These are phyloP conservation scores for Vitis riparia DNA, from an alignment of 164 flowering plant species.

Conservation along the genomic window DNA sequence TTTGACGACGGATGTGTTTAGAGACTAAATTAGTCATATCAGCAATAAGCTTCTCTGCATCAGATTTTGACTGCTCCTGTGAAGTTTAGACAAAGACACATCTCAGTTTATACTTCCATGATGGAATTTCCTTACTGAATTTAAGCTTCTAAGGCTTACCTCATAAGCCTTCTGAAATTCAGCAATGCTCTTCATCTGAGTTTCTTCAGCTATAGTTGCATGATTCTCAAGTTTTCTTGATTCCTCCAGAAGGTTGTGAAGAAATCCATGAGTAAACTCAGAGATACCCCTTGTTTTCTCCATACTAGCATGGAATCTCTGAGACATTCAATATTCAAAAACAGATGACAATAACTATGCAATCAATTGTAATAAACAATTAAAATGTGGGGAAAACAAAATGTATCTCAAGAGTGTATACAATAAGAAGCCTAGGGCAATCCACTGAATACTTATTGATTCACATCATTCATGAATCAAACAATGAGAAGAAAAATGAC, in stretches of 20 bases:
- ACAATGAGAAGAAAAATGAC: no score
- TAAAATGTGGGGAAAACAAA: background rate
- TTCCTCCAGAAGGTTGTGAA: constrained; percentile 61
- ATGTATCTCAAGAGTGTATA: no score
- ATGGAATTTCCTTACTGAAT: background rate
- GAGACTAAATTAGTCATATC: constrained; percentile 66
- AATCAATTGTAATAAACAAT: background rate
- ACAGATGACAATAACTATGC: background rate
- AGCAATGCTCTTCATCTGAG: constrained; percentile 54
- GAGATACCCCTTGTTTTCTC: constrained; percentile 59
- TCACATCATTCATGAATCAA: no score
- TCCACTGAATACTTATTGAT: no score
- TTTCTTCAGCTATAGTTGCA: constrained; percentile 42
- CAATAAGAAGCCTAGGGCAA: no score
- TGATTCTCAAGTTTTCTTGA: constrained; percentile 47
- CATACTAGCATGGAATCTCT: constrained; percentile 62
- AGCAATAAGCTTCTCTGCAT: constrained; percentile 78
- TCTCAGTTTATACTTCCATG: background rate
- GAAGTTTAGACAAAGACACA: background rate
- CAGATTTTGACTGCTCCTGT: constrained; percentile 83
- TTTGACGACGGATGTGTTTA: constrained; percentile 61
- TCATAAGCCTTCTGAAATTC: constrained; percentile 80
- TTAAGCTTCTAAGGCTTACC: constrained; percentile 25
- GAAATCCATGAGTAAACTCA: constrained; percentile 43
- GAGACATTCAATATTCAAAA: constrained; percentile 10